Percentiles rank a stretch among this genome's conserved stretches.
These are phyloP conservation scores for Gossypium lobatum DNA, from an alignment of 441 rosid species.

Conservation along the genomic window DNA sequence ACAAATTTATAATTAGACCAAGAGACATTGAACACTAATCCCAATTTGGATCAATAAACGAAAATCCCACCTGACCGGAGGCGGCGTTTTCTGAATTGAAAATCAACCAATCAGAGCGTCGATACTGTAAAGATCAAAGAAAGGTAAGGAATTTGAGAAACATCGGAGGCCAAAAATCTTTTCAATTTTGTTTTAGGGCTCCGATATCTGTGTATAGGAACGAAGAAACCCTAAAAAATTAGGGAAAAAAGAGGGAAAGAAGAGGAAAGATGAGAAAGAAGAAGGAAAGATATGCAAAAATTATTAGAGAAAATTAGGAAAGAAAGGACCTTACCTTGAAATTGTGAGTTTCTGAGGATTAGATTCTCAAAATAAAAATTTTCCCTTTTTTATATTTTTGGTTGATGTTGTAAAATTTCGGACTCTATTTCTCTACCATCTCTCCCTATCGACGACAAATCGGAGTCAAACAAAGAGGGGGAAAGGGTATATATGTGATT, in stretches of 20 bases:
- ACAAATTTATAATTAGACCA: not conserved
- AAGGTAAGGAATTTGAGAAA: not conserved
- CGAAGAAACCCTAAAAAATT: not conserved
- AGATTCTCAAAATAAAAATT: too few relatives aligned
- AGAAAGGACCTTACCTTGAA: not conserved
- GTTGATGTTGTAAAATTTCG: too few relatives aligned
- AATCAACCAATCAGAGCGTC: not conserved
- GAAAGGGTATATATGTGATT: too few relatives aligned
- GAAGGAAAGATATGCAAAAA: not conserved
- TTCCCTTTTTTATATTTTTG: too few relatives aligned
- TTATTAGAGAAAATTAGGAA: not conserved
- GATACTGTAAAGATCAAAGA: not conserved
- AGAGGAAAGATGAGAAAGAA: not conserved
- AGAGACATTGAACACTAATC: not conserved
- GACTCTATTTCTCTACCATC: too few relatives aligned
- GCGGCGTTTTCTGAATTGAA: not conserved
- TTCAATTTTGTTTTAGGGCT: not conserved
- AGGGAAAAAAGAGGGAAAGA: not conserved
- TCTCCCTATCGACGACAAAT: too few relatives aligned
- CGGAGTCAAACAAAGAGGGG: too few relatives aligned
- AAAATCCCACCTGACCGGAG: not conserved
- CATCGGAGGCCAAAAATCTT: not conserved
- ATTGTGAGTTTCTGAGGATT: not conserved
- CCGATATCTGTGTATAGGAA: not conserved
- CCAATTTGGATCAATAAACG: not conserved